Percentiles rank a stretch among this genome's conserved stretches.
Conservation (phyloP, 1,139 yeast genomes). For the Pichiaceae sp. region DNA sequence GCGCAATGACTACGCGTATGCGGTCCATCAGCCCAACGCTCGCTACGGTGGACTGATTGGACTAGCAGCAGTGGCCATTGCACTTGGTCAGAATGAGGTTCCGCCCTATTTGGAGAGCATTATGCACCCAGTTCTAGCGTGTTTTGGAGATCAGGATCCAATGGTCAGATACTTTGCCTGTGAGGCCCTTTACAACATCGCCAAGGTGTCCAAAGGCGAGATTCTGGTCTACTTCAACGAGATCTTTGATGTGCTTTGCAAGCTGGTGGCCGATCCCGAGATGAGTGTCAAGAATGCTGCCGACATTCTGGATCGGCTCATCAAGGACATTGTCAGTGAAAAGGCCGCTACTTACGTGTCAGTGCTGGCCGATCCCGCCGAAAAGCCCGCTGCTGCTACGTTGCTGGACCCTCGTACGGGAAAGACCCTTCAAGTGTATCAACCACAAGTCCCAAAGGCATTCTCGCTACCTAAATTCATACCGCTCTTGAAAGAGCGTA, state of each 20-base stretch:
- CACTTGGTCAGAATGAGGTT: conserved; percentile 63
- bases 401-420: conserved; percentile 43
- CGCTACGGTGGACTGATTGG: conserved; percentile 74
- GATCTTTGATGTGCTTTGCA: conserved; percentile 86
- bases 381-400: conserved; percentile 33
- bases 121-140: conserved; percentile 87
- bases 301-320: conserved; percentile 79
- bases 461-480: conserved; percentile 84
- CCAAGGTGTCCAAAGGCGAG: conserved; percentile 96
- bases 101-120: conserved; percentile 74
- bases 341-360: conserved; percentile 88
- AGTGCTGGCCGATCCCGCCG: conserved; percentile 31
- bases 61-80: conserved; percentile 70
- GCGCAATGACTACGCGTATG: conserved; percentile 64
- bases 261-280: conserved; percentile 85
- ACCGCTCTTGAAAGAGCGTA: conserved; percentile 82
- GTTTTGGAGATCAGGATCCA: conserved; percentile 95
- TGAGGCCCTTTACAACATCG: conserved; percentile 90
- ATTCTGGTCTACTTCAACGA: conserved; percentile 86
- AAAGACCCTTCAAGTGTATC: conserved; percentile 55
- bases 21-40: conserved; percentile 70
- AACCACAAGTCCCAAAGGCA: conserved; percentile 60
- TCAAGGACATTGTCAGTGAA: conserved; percentile 93
- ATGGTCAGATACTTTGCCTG: conserved; percentile 95
- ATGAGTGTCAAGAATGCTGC: conserved; percentile 94